Conservation (phyloP, 225 moss, liverwort and hornwort genomes). For the Polytrichum formosum region DNA sequence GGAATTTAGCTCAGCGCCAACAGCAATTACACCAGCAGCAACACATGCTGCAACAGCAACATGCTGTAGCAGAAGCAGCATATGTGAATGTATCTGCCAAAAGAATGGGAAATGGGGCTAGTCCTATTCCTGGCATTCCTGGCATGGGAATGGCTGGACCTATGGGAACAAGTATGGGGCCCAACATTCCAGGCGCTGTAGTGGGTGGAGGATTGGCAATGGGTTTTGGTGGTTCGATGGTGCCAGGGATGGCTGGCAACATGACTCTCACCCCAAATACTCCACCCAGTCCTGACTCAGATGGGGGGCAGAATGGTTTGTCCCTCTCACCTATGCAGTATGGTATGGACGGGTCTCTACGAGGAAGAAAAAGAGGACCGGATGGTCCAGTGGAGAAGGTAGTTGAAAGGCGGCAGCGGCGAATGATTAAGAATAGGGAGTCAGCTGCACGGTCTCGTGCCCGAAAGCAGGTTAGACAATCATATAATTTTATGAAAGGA, state of each 20-base stretch:
- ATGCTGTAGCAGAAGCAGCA: slow-evolving; percentile 62
- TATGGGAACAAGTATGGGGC: slow-evolving; percentile 57
- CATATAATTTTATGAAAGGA: no score
- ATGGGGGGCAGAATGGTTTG: slow-evolving; percentile 74
- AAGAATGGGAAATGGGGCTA: slow-evolving; percentile 66
- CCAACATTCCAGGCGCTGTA: slow-evolving; percentile 47
- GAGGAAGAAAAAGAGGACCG: slow-evolving; percentile 77
- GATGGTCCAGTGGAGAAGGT: slow-evolving; percentile 90
- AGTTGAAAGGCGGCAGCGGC: slow-evolving; percentile 84
- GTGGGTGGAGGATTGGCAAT: slow-evolving; percentile 75
- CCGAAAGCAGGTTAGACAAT: slow-evolving; percentile 75
- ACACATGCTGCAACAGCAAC: slow-evolving; percentile 74
- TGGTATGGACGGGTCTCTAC: slow-evolving; percentile 60
- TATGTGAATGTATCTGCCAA: slow-evolving; percentile 54
- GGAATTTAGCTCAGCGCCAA: slow-evolving; percentile 58
- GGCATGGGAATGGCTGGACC: slow-evolving; percentile 60
- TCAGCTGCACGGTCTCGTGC: slow-evolving; percentile 94
- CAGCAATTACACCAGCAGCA: slow-evolving; percentile 58
- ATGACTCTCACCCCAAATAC: slow-evolving; percentile 82
- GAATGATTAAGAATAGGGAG: slow-evolving; percentile 98
- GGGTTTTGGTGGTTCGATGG: slow-evolving; percentile 49
- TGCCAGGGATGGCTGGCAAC: slow-evolving; percentile 57
- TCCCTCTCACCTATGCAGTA: slow-evolving; percentile 79
- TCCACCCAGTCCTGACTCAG: slow-evolving; percentile 74
- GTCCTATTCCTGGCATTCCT: slow-evolving; percentile 52